Base-by-base conservation (phyloP, 768 basidiomycete genomes). In the Lactifluus rugatus region DNA sequence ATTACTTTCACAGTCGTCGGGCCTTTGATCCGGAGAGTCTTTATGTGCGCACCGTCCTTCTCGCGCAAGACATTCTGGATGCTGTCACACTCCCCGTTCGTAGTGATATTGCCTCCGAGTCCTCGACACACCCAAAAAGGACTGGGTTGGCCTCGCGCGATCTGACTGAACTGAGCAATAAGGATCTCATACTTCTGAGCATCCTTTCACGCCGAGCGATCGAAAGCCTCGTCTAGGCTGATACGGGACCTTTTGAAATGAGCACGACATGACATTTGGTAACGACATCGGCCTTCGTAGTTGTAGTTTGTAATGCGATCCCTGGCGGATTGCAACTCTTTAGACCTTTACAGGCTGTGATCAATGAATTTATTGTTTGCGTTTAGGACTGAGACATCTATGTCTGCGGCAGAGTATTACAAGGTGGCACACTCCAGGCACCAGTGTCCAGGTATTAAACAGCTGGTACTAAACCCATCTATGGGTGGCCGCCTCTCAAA, bases 401-500 rank as follows among this genome's bases (percentile, higher is more conserved):
- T 5, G 14, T 36, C 17, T 25, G 16, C 9, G 14, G 13, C 0
- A 13, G 25, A 17, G 16, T 41, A 39, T 42, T 23, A n/a, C 19
- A 48, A 6, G 9, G 11, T 17, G 21, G 14, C 10, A 23, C 21
- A 14, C 13, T 48, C 26, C 2, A 11, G 16, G 1, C 25, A n/a
- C n/a, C 21, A 23, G 50, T 5, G 11, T 23, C 16, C 2, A 32
- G 34, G 1, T 4, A 28, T 19, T 8, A 11, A 9, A 31, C 2
- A 3, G 17, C 16, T 9, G 23, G 8, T n/a, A 41, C 8, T 32
- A 19, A 19, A 36, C 7, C 5, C 5, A 41, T 53, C 39, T 54
- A 53, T 67, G 66, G 48, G n/a, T 68, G 69, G 6, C 92, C 93
- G 9, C 88, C 88, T 58, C 80, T 81, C 48, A 83, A 81, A 71